Evolutionary conservation across 75 land plant species (phyloP).

Genomic region (Ceratopteris richardii): DNA sequence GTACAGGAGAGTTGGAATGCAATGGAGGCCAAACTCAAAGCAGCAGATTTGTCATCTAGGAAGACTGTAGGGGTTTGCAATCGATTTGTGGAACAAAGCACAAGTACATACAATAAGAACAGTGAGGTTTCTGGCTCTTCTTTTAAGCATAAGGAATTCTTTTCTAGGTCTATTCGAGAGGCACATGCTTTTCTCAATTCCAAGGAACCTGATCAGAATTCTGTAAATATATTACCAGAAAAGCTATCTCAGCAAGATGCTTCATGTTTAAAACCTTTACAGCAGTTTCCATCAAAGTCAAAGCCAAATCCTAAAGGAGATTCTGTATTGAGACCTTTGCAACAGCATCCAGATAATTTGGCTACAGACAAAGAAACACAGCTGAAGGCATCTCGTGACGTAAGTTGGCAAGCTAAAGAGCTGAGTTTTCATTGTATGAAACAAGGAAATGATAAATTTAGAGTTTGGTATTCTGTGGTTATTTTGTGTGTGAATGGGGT

Average conservation of each 20-base stretch:
- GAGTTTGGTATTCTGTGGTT: too few relatives aligned
- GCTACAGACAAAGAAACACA: slow-evolving; percentile 43
- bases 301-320: too few relatives aligned
- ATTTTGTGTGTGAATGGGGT: too few relatives aligned
- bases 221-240: neutral
- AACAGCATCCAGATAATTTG: neutral
- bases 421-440: too few relatives aligned
- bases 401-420: slow-evolving; percentile 24
- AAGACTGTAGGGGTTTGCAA: too few relatives aligned
- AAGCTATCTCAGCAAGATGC: neutral
- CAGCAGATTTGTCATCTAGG: slow-evolving; percentile 45
- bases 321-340: too few relatives aligned
- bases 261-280: neutral
- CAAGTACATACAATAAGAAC: too few relatives aligned
- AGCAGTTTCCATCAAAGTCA: neutral
- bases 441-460: too few relatives aligned
- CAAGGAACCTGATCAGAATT: too few relatives aligned
- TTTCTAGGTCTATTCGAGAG: neutral
- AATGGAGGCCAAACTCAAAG: slow-evolving; percentile 56
- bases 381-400: slow-evolving; percentile 97
- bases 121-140: too few relatives aligned
- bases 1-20: slow-evolving; percentile 46
- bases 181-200: neutral
- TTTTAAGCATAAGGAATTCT: neutral
- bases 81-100: too few relatives aligned